phyloP scores from a whole-genome alignment of 2,329 filamentous ascomycete genomes.

The Verticillium nubilum region DNA sequence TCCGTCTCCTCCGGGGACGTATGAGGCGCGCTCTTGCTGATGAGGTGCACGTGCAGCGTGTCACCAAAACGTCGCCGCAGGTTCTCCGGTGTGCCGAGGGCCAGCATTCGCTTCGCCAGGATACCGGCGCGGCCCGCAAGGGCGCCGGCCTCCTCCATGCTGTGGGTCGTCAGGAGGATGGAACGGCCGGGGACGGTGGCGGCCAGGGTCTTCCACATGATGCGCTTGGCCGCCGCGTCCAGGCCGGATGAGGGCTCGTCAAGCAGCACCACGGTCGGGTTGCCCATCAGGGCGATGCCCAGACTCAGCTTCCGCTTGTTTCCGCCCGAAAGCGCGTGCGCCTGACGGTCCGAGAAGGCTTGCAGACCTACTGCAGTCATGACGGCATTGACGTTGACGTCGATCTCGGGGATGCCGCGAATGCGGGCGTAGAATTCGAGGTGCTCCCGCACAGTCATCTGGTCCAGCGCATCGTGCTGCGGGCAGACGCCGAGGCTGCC shows the following conservation, averaged over 20 bases:
- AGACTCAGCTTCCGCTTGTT: constrained; percentile 91
- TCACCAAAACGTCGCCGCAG: constrained; percentile 73
- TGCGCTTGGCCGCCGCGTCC: constrained; percentile 82
- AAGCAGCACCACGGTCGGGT: constrained; percentile 78
- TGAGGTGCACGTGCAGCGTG: constrained; percentile 74
- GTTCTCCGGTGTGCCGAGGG: constrained; percentile 68
- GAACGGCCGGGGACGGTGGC: constrained; percentile 71
- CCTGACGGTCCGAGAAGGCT: constrained; percentile 68
- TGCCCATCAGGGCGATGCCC: constrained; percentile 88
- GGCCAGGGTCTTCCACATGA: constrained; percentile 86
- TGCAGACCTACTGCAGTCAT: constrained; percentile 75
- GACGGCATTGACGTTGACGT: constrained; percentile 72
- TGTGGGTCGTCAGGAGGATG: constrained; percentile 84
- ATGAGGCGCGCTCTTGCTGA: constrained; percentile 68
- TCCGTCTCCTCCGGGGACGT: constrained; percentile 65
- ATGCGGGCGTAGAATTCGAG: constrained; percentile 82
- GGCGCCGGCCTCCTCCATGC: constrained; percentile 92
- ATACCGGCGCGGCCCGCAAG: constrained; percentile 81
- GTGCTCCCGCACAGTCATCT: constrained; percentile 85
- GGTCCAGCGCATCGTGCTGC: constrained; percentile 81
- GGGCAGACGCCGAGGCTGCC: constrained; percentile 85
- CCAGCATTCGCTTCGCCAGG: constrained; percentile 79
- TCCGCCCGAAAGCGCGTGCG: constrained; percentile 74
- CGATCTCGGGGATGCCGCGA: constrained; percentile 68
- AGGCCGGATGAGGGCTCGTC: constrained; percentile 88